Conservation (phyloP, 257 asterid species). For the Marsdenia floribunda region DNA sequence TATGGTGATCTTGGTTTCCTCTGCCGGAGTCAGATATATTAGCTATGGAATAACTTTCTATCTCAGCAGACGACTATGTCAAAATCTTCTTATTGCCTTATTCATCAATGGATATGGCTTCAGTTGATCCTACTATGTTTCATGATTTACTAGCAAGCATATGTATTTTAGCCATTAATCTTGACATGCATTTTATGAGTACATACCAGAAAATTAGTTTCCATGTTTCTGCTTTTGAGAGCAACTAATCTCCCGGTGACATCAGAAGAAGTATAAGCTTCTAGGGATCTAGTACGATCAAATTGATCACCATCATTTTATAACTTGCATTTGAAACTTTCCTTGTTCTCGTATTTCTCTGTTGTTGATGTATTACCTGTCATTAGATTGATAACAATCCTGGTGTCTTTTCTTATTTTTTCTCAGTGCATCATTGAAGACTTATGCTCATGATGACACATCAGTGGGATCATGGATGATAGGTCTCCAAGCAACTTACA, state of each 20-base stretch:
- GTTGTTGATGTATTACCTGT: not conserved
- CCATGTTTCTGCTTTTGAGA: not conserved
- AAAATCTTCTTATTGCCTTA: not conserved
- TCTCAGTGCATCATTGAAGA: slow-evolving; percentile 76
- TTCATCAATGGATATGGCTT: not conserved
- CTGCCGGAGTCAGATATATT: not conserved
- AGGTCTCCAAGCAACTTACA: slow-evolving; percentile 75
- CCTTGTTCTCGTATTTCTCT: not conserved
- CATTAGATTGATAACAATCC: not conserved
- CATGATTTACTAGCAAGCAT: not conserved
- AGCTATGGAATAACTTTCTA: not conserved
- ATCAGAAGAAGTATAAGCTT: not conserved
- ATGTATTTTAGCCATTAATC: not conserved
- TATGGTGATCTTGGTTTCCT: not conserved
- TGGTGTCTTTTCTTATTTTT: not conserved
- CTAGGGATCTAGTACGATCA: not conserved
- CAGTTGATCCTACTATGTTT: not conserved
- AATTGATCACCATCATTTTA: not conserved
- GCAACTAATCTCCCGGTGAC: not conserved
- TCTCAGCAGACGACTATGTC: not conserved
- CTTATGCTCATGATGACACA: slow-evolving; percentile 72
- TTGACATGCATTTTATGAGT: not conserved
- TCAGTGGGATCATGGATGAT: slow-evolving; percentile 98
- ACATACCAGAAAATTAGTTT: not conserved
- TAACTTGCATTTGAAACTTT: not conserved